Evolutionary conservation across 805 yeast species (phyloP).

Genomic region (Komagataella pastoris): DNA sequence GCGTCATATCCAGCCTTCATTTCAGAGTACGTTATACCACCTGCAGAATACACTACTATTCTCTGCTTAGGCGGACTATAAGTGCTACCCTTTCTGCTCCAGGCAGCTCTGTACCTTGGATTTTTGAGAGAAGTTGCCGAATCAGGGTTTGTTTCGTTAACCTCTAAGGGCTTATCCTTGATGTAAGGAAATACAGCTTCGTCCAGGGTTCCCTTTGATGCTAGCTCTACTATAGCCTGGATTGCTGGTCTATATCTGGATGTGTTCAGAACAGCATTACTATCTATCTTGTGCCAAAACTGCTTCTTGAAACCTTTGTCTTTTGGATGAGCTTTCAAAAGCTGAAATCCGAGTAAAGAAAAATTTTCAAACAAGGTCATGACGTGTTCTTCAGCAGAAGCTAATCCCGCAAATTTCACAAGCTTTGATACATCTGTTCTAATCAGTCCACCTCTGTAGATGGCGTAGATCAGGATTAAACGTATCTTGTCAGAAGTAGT

Average conservation of each 20-base stretch:
- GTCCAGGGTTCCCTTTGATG: slow-evolving; percentile 38
- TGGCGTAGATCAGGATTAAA: slow-evolving; percentile 57
- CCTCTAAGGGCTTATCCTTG: slow-evolving; percentile 55
- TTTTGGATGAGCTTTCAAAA: slow-evolving; percentile 23
- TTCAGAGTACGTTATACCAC: slow-evolving; percentile 83
- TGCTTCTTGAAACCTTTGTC: slow-evolving; percentile 32
- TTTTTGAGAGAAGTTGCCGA: slow-evolving; percentile 44
- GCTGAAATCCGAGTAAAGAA: slow-evolving; percentile 21
- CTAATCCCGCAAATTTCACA: slow-evolving; percentile 35
- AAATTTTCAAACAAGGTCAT: slow-evolving; percentile 45
- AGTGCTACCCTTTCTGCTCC: slow-evolving; percentile 21
- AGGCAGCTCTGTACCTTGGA: slow-evolving; percentile 60
- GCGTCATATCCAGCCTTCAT: slow-evolving; percentile 63
- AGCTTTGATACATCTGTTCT: slow-evolving; percentile 63
- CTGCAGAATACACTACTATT: slow-evolving; percentile 70
- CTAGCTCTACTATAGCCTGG: slow-evolving; percentile 40
- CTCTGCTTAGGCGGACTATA: slow-evolving; percentile 37
- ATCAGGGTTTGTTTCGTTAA: slow-evolving; percentile 10
- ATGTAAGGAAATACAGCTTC: slow-evolving; percentile 57
- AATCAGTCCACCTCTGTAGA: slow-evolving; percentile 73
- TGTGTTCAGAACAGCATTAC: slow-evolving; percentile 42
- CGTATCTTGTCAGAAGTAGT: slow-evolving; percentile 61
- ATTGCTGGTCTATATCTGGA: slow-evolving; percentile 66
- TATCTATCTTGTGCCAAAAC: slow-evolving; percentile 42
- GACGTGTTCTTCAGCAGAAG: slow-evolving; percentile 25